phyloP scores from a whole-genome alignment of 2,329 filamentous ascomycete species.

The Epichloe scottii region DNA sequence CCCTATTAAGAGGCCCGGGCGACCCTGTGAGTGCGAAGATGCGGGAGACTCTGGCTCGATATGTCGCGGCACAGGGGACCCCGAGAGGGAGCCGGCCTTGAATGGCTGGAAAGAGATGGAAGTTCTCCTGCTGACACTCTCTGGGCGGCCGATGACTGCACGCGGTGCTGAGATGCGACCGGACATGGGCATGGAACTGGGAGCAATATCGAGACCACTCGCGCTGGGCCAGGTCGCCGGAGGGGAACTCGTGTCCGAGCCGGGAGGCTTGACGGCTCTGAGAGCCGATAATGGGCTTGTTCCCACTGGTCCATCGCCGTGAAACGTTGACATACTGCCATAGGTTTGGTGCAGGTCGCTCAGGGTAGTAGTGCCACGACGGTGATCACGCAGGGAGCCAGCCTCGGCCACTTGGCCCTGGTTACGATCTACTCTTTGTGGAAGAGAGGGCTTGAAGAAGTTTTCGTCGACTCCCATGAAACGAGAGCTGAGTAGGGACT shows the following conservation, averaged over 20 bases:
- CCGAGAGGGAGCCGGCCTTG: conserved; percentile 89
- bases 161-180: conserved; percentile 19
- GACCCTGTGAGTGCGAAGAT: conserved; percentile 41
- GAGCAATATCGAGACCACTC: conserved; percentile 28
- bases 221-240: conserved; percentile 36
- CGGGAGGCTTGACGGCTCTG: conserved; percentile 50
- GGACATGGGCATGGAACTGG: conserved; percentile 41
- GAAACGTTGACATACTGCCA: conserved; percentile 80
- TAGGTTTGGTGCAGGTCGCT: conserved; percentile 67
- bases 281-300: conserved; percentile 81
- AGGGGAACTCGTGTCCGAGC: conserved; percentile 51
- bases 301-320: conserved; percentile 63
- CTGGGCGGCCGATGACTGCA: conserved; percentile 26
- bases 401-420: conserved; percentile 36
- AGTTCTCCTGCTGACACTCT: conserved; percentile 55
- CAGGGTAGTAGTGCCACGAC: conserved; percentile 29
- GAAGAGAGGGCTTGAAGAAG: conserved; percentile 69
- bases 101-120: conserved; percentile 92
- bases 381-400: conserved; percentile 62
- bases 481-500: conserved; percentile 78
- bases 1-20: conserved; percentile 31
- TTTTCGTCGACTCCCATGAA: conserved; percentile 88
- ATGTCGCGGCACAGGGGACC: conserved; percentile 54
- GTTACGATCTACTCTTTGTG: conserved; percentile 34
- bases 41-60: conserved; percentile 38